phyloP scores from a whole-genome alignment of 1,284 basidiomycete species.

The Ceratobasidium sp. region DNA sequence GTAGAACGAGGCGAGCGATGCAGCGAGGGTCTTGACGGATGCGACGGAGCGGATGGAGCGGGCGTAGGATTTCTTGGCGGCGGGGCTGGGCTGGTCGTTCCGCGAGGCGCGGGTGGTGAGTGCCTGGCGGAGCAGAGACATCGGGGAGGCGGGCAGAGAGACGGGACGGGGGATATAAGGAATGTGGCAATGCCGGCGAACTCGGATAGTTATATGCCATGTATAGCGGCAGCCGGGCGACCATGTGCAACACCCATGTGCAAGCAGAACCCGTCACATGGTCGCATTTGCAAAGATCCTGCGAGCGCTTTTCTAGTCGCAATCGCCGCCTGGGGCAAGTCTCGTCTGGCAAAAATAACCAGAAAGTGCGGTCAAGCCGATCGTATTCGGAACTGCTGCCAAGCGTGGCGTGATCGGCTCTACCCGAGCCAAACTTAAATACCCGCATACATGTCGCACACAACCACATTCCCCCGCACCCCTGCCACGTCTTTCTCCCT shows the following conservation, averaged over 20 bases:
- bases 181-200: background rate
- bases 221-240: slow-evolving; percentile 14
- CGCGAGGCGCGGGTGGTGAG: slow-evolving; percentile 10
- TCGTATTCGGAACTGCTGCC: background rate
- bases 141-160: background rate
- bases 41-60: slow-evolving; percentile 22
- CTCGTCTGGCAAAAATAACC: too few species aligned
- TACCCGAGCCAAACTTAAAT: background rate
- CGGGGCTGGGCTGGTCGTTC: background rate
- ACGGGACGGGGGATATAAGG: background rate
- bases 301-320: slow-evolving; percentile 12
- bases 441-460: background rate
- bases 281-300: slow-evolving; percentile 3
- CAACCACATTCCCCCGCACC: background rate
- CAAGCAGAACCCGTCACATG: slow-evolving; percentile 24
- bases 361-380: background rate
- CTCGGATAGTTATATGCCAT: background rate
- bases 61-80: slow-evolving; percentile 16
- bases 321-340: too few species aligned
- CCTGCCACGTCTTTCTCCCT: background rate
- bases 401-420: slow-evolving; percentile 11
- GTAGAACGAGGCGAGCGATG: slow-evolving; percentile 37
- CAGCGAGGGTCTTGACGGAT: slow-evolving; percentile 15
- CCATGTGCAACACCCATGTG: slow-evolving; percentile 22
- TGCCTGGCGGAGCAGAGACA: slow-evolving; percentile 38